Percentiles rank a stretch among this genome's conserved stretches.
These are phyloP conservation scores for Phytophthora sp. DNA, from an alignment of 352 stramenopile species.

Conservation along the genomic window DNA sequence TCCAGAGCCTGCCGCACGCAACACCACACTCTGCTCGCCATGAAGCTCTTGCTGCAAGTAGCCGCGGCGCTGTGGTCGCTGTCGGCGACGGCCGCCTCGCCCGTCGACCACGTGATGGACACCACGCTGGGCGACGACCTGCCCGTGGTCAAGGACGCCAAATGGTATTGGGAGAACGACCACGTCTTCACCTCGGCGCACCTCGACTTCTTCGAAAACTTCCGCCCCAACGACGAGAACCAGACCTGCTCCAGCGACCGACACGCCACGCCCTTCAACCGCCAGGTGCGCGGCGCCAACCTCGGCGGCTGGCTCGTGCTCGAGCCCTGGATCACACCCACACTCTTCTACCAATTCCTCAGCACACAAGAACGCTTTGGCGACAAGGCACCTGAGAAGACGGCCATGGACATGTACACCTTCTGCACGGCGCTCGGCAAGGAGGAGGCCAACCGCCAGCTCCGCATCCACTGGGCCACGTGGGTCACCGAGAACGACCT, in stretches of 20 bases:
- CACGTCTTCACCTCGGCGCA: conserved; percentile 41
- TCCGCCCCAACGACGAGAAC: conserved; percentile 62
- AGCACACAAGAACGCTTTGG: conserved; percentile 73
- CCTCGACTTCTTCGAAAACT: conserved; percentile 52
- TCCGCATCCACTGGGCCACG: conserved; percentile 92
- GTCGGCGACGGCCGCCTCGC: not conserved
- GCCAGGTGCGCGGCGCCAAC: conserved; percentile 91
- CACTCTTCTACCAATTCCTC: conserved; percentile 97
- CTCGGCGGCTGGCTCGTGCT: conserved; percentile 96
- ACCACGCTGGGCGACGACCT: conserved; percentile 9
- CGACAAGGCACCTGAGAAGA: conserved; percentile 81
- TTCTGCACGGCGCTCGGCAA: conserved; percentile 89
- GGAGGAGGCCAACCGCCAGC: conserved; percentile 93
- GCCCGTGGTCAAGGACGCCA: conserved; percentile 43
- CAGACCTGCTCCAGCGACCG: conserved; percentile 71
- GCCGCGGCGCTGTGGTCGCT: conserved; percentile 20
- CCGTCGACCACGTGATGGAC: conserved; percentile 10
- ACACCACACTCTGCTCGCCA: too few relatives aligned
- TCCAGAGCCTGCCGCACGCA: too few relatives aligned
- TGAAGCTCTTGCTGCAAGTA: conserved; percentile 32
- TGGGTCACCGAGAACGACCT: conserved; percentile 96
- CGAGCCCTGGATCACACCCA: conserved; percentile 96
- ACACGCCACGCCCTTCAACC: conserved; percentile 80
- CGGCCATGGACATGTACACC: conserved; percentile 92
- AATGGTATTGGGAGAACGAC: conserved; percentile 78